Percentiles rank a stretch among this genome's conserved stretches.
Evolutionary conservation across 2,329 filamentous ascomycete species (phyloP).

Genomic region (Penicillium capsulatum): DNA sequence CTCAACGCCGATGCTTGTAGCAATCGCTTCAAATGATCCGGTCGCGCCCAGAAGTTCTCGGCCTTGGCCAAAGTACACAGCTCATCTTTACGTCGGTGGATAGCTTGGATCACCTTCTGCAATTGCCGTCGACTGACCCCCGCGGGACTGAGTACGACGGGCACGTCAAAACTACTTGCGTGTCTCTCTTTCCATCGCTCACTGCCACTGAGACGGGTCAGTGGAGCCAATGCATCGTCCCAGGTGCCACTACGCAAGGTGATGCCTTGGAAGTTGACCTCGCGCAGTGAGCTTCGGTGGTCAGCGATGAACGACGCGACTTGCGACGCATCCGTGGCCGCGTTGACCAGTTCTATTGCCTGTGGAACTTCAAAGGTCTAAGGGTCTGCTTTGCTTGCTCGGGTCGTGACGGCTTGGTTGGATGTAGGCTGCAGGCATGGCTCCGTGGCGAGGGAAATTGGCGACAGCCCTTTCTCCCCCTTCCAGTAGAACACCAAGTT

Average conservation of each 20-base stretch:
- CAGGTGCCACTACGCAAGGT: conserved; percentile 67
- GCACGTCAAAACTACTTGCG: conserved; percentile 34
- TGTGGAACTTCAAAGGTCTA: conserved; percentile 61
- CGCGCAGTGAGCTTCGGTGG: conserved; percentile 65
- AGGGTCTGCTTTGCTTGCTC: conserved; percentile 31
- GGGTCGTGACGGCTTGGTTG: neutral
- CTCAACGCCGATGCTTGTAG: conserved; percentile 25
- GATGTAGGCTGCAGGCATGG: conserved; percentile 52
- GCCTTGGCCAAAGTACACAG: conserved; percentile 19
- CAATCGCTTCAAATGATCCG: conserved; percentile 33
- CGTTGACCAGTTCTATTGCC: conserved; percentile 68
- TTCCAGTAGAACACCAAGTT: conserved; percentile 75
- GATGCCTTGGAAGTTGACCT: conserved; percentile 78
- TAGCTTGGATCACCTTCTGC: conserved; percentile 25
- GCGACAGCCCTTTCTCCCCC: conserved; percentile 67
- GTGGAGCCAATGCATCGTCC: conserved; percentile 75
- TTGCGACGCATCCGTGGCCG: conserved; percentile 66
- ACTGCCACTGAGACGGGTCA: conserved; percentile 46
- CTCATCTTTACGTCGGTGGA: conserved; percentile 16
- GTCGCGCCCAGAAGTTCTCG: conserved; percentile 26
- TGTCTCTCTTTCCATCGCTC: conserved; percentile 39
- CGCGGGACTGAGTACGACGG: conserved; percentile 34
- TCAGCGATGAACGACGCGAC: conserved; percentile 63
- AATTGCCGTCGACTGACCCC: conserved; percentile 22
- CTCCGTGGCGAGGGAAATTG: conserved; percentile 65